Base-by-base conservation (phyloP, 2,329 filamentous ascomycete species). In the Xylariales sp. region DNA sequence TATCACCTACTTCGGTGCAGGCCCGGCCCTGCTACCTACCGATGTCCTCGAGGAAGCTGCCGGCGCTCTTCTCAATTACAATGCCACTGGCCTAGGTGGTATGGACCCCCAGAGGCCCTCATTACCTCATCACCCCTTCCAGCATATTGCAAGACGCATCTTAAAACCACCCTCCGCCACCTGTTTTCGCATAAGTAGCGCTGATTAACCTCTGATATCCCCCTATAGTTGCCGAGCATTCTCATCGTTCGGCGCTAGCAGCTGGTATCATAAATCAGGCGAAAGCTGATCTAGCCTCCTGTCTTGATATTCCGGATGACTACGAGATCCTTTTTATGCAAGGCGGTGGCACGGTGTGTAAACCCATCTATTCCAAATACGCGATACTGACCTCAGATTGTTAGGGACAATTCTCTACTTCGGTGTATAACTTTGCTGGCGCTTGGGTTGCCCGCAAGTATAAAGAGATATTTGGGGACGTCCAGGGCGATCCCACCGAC, bases 281-380 rank as follows among this genome's bases (percentile, higher is more conserved):
- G 70, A 96, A 97, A 79, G 86, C 88, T 41, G 89, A 91, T 69
- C 86, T 97, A 10, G 85, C 86, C 52, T 83, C 83, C 28, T 91
- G 92, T 72, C 90, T 97, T 64, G 91, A 95, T 74, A 91, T 97
- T 62, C 93, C 93, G 5, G 88, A 91, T 72, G 50, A 92, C 78
- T 97, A 97, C 81, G 93, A 97, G 69, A 87, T 97, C 63, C 81
- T 97, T 28, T 95, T 97, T 80, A 91, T 97, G 85, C 92, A 96
- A 79, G 93, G 88, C 69, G 95, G 94, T 65, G 95, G 94, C 70
- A 92, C 87, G 53, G 94, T 93, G 66, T 88, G 23, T 23, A 23
- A 23, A 23, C 2, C 2, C 3, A 36, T 36, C 9, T 9, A 9
- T 36, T 36, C 34, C 9, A 36, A 3, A 36, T 1, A 36, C 6